A percentile compares a stretch with the other conserved stretches of the same genome.
Conservation (phyloP, 2,329 filamentous ascomycete genomes). For the Diaporthe sp. region DNA sequence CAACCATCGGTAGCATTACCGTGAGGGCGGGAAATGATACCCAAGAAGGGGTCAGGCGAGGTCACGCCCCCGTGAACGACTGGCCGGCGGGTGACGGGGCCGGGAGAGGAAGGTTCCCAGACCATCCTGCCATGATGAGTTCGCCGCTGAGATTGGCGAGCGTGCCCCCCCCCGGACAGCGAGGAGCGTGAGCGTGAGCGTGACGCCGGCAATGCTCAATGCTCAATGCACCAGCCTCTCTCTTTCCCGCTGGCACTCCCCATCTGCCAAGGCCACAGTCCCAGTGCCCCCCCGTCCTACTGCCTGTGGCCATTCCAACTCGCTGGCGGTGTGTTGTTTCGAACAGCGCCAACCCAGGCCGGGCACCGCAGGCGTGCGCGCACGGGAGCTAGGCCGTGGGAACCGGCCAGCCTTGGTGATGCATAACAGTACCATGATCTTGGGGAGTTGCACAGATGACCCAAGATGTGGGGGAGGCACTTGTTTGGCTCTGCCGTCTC, state of each 20-base stretch:
- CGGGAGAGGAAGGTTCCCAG: not conserved
- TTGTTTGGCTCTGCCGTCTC: conserved; percentile 22
- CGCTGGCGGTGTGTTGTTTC: conserved; percentile 24
- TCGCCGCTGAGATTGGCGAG: conserved; percentile 33
- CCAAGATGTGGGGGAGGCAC: conserved; percentile 19
- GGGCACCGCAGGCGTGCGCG: not conserved
- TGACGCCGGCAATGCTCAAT: conserved; percentile 31
- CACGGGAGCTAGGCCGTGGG: conserved; percentile 32
- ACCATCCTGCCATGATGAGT: conserved; percentile 17
- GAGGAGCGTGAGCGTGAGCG: conserved; percentile 23
- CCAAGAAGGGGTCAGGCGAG: not conserved
- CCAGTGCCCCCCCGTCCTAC: not conserved
- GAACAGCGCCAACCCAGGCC: conserved; percentile 10
- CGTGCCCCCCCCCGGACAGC: conserved; percentile 14
- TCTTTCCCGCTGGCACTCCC: too few species aligned
- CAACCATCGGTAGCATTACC: conserved; percentile 27
- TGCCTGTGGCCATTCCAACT: not conserved
- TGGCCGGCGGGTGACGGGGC: conserved; percentile 15
- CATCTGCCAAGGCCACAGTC: not conserved
- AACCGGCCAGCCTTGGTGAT: conserved; percentile 9
- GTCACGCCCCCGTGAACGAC: not conserved
- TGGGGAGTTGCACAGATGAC: conserved; percentile 21
- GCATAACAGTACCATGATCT: conserved; percentile 17
- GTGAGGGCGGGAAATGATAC: conserved; percentile 20
- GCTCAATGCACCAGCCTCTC: not conserved